These are phyloP conservation scores for Leptomonas pyrrhocoris DNA, from an alignment of 208 protist species.

Conservation along the genomic window DNA sequence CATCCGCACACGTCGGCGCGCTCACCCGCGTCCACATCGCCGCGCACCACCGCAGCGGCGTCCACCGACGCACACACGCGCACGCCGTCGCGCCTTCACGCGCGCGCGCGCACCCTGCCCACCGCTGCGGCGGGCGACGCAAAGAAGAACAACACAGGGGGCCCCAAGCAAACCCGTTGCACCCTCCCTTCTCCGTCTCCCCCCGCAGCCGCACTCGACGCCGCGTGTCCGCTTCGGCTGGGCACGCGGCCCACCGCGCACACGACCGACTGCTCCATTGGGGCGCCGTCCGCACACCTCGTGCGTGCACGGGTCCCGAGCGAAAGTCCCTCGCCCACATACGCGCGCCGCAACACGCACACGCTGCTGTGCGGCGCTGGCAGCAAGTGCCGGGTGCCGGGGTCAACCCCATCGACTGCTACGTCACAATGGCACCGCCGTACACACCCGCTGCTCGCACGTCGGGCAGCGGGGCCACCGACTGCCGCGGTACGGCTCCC, in stretches of 20 bases:
- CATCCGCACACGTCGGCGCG: constrained; percentile 4
- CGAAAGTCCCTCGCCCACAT: constrained; percentile 73
- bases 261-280: constrained; percentile 30
- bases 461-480: constrained; percentile 29
- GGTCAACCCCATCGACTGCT: constrained; percentile 26
- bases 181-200: constrained; percentile 9
- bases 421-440: constrained; percentile 33
- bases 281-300: constrained; percentile 22
- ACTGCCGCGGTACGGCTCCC: constrained; percentile 30
- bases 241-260: constrained; percentile 20
- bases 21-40: constrained; percentile 13
- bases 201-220: constrained; percentile 25
- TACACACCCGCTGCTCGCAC: constrained; percentile 37
- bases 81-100: constrained; percentile 5
- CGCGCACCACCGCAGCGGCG: constrained; percentile 8
- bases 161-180: constrained; percentile 61
- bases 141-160: constrained; percentile 5
- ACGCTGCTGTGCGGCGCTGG: constrained; percentile 21
- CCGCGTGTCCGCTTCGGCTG: not conserved
- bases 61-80: constrained; percentile 9
- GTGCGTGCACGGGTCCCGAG: constrained; percentile 54
- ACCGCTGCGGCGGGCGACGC: constrained; percentile 23
- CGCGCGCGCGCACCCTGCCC: constrained; percentile 10
- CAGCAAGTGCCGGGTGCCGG: constrained; percentile 64
- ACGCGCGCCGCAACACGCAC: constrained; percentile 4